These are phyloP conservation scores for Helichrysum umbraculigerum DNA, from an alignment of 129 eudicot genomes.

Conservation along the genomic window DNA sequence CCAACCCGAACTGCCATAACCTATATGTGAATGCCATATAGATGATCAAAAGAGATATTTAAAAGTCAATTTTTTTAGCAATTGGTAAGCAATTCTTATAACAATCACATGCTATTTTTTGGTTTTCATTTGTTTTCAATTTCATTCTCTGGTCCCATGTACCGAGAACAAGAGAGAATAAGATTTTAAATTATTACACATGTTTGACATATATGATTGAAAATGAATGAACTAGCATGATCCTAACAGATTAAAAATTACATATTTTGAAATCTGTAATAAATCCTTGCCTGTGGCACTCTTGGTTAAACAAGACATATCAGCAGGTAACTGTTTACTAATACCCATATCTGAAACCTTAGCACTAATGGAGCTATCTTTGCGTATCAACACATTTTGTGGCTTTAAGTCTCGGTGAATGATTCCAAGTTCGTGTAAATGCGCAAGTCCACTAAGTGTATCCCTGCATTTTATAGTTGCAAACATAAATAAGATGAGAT, in stretches of 20 bases:
- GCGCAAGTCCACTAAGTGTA: slow-evolving; percentile 64
- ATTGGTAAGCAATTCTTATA: no score
- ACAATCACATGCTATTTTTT: neutral
- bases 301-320: slow-evolving; percentile 62
- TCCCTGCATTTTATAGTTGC: slow-evolving; percentile 57
- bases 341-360: slow-evolving; percentile 98
- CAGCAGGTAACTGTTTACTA: slow-evolving; percentile 75
- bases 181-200: neutral
- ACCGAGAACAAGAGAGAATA: no score
- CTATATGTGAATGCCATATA: slow-evolving; percentile 33
- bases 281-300: slow-evolving; percentile 67
- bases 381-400: slow-evolving; percentile 74
- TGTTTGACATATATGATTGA: neutral
- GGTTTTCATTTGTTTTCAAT: neutral
- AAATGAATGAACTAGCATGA: neutral
- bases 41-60: slow-evolving; percentile 1
- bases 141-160: no score
- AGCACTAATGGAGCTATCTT: slow-evolving; percentile 60
- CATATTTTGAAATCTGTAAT: neutral
- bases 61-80: neutral
- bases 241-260: neutral
- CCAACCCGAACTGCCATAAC: slow-evolving; percentile 95
- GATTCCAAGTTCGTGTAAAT: slow-evolving; percentile 89
- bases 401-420: slow-evolving; percentile 89
- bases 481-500: slow-evolving; percentile 7